Conservation (phyloP, 73 alveolate genomes). For the Paramecium pentaurelia region DNA sequence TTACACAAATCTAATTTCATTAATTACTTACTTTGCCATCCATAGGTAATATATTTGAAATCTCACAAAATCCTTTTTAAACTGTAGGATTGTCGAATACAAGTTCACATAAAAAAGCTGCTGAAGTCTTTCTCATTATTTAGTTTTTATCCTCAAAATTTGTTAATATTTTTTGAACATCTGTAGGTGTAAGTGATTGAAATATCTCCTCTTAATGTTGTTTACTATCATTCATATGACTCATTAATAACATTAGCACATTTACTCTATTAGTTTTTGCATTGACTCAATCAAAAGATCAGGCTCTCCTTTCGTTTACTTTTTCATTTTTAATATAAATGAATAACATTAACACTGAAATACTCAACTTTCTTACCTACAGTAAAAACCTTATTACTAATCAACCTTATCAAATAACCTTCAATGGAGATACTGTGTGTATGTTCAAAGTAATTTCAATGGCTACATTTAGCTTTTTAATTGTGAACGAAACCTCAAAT, state of each 20-base stretch:
- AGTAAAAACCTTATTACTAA: not conserved
- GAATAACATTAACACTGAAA: not conserved
- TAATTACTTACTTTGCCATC: constrained; percentile 50
- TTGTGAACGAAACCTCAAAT: not conserved
- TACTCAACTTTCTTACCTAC: not conserved
- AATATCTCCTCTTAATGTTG: constrained; percentile 55
- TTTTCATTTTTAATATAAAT: not conserved
- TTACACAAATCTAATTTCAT: constrained; percentile 48
- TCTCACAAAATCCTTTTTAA: constrained; percentile 51
- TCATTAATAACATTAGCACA: not conserved
- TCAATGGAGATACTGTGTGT: not conserved
- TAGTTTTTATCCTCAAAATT: constrained; percentile 54
- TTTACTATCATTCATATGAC: constrained; percentile 63
- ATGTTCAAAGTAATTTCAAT: not conserved
- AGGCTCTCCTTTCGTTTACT: not conserved
- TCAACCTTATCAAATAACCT: not conserved
- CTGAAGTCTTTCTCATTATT: constrained; percentile 50
- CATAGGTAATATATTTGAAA: constrained; percentile 50
- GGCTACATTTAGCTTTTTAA: not conserved
- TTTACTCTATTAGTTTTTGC: constrained; percentile 38
- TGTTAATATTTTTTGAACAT: constrained; percentile 44
- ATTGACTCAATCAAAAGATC: constrained; percentile 41
- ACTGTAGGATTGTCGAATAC: constrained; percentile 54
- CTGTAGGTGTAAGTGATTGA: constrained; percentile 50
- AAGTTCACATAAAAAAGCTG: constrained; percentile 55